Percentiles rank a stretch among this genome's conserved stretches.
These are phyloP conservation scores for Cladobotryum protrusum DNA, from an alignment of 2,329 filamentous ascomycete species.

Conservation along the genomic window DNA sequence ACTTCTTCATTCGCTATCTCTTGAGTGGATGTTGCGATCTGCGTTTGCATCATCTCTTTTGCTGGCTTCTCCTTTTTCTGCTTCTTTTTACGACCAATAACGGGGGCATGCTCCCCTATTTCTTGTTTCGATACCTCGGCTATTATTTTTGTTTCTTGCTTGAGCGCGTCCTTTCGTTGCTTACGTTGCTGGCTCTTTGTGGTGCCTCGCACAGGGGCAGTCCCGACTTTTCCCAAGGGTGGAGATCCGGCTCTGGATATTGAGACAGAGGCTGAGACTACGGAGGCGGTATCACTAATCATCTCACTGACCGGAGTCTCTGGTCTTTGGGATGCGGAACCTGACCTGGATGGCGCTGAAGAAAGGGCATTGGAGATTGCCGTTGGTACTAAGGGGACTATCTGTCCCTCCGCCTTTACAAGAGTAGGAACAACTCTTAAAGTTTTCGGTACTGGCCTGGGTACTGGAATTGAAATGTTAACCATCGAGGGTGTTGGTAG, in stretches of 20 bases:
- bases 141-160: slow-evolving; percentile 54
- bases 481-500: slow-evolving; percentile 41
- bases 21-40: slow-evolving; percentile 8
- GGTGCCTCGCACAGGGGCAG: slow-evolving; percentile 60
- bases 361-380: slow-evolving; percentile 22
- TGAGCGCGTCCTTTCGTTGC: slow-evolving; percentile 61
- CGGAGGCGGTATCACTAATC: slow-evolving; percentile 69
- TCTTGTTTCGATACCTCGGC: slow-evolving; percentile 46
- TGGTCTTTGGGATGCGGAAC: slow-evolving; percentile 45
- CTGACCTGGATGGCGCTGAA: slow-evolving; percentile 23
- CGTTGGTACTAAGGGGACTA: not conserved
- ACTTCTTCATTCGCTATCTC: slow-evolving; percentile 13
- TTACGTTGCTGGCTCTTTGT: slow-evolving; percentile 78
- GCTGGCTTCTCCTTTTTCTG: slow-evolving; percentile 64
- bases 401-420: slow-evolving; percentile 2
- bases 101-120: slow-evolving; percentile 58
- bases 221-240: slow-evolving; percentile 57
- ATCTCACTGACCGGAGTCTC: slow-evolving; percentile 68
- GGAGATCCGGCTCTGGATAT: slow-evolving; percentile 66
- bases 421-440: slow-evolving; percentile 55
- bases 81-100: slow-evolving; percentile 78
- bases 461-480: slow-evolving; percentile 42
- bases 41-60: slow-evolving; percentile 17
- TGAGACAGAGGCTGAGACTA: slow-evolving; percentile 65
- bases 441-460: slow-evolving; percentile 54